phyloP scores from a whole-genome alignment of 2,329 filamentous ascomycete genomes.

The Penicillium sp. region DNA sequence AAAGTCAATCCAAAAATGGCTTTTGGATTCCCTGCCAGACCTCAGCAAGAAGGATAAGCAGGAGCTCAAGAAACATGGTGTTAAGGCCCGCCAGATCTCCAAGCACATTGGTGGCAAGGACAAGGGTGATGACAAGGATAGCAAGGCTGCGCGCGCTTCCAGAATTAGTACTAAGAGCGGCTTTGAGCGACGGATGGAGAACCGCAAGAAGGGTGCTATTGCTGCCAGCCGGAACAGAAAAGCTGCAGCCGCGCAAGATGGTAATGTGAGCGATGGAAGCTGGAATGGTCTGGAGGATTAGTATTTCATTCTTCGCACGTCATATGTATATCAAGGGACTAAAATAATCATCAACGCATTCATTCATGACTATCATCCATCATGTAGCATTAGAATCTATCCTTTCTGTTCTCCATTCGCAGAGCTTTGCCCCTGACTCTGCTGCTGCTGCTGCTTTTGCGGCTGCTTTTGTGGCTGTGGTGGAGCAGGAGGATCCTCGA shows the following conservation, averaged over 20 bases:
- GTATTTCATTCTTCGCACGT: not conserved
- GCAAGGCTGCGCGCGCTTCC: constrained; percentile 43
- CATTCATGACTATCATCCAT: constrained; percentile 5
- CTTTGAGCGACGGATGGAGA: constrained; percentile 48
- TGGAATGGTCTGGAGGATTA: constrained; percentile 45
- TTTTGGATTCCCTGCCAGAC: constrained; percentile 81
- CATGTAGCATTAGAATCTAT: not conserved
- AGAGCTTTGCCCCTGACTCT: not conserved
- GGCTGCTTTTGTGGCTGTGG: constrained; percentile 2
- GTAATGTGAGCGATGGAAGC: constrained; percentile 32
- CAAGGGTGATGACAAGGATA: constrained; percentile 42
- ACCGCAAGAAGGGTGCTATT: constrained; percentile 48
- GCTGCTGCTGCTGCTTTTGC: not conserved
- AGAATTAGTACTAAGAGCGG: constrained; percentile 69
- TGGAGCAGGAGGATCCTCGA: constrained; percentile 21
- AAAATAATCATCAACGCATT: constrained; percentile 16
- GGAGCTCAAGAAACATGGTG: constrained; percentile 75
- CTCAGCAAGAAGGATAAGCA: constrained; percentile 81
- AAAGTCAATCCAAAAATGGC: constrained; percentile 72
- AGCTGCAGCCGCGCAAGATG: constrained; percentile 19
- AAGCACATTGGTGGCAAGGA: constrained; percentile 46
- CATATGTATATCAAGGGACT: not conserved
- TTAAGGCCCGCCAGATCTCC: constrained; percentile 64
- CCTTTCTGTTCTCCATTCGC: not conserved
- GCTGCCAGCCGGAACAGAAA: constrained; percentile 41